Percentiles rank a stretch among this genome's conserved stretches.
Conservation (phyloP, 768 basidiomycete species). For the Tricholoma furcatifolium region DNA sequence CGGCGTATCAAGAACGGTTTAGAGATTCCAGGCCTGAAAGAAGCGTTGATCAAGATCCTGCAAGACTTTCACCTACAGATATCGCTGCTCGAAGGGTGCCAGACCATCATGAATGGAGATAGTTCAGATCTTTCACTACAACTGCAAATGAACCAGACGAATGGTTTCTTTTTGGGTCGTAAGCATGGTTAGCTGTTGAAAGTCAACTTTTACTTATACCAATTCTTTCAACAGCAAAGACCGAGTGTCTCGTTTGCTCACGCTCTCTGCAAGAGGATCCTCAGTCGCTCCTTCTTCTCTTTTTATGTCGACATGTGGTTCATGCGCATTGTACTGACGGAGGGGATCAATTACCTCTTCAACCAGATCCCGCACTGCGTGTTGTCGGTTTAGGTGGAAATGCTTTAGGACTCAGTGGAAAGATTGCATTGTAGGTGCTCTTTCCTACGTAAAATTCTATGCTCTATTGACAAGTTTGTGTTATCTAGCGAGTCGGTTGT, state of each 20-base stretch:
- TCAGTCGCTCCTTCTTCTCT: conserved; percentile 66
- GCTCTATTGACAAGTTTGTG: conserved; percentile 9
- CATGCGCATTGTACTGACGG: conserved; percentile 79
- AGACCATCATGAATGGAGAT: conserved; percentile 83
- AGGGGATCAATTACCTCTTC: conserved; percentile 58
- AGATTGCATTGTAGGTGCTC: conserved; percentile 74
- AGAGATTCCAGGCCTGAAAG: conserved; percentile 93
- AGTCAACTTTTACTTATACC: background rate
- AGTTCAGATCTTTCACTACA: conserved; percentile 66
- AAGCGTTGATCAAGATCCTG: conserved; percentile 93
- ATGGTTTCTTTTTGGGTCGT: conserved; percentile 79
- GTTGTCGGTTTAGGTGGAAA: conserved; percentile 39
- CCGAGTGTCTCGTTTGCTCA: conserved; percentile 65
- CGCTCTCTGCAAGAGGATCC: conserved; percentile 56
- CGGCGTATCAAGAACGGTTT: conserved; percentile 94
- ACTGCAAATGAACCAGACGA: conserved; percentile 74
- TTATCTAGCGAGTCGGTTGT: conserved; percentile 64
- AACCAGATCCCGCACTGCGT: conserved; percentile 53
- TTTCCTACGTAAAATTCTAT: background rate
- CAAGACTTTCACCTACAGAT: conserved; percentile 96
- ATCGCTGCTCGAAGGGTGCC: conserved; percentile 89
- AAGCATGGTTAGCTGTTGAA: conserved; percentile 23
- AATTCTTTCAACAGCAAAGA: conserved; percentile 45
- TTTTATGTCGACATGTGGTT: conserved; percentile 86
- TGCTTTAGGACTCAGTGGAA: conserved; percentile 55